A percentile compares a stretch with the other conserved stretches of the same genome.
phyloP scores from a whole-genome alignment of 208 protist species.

The Trichomonas tenax region DNA sequence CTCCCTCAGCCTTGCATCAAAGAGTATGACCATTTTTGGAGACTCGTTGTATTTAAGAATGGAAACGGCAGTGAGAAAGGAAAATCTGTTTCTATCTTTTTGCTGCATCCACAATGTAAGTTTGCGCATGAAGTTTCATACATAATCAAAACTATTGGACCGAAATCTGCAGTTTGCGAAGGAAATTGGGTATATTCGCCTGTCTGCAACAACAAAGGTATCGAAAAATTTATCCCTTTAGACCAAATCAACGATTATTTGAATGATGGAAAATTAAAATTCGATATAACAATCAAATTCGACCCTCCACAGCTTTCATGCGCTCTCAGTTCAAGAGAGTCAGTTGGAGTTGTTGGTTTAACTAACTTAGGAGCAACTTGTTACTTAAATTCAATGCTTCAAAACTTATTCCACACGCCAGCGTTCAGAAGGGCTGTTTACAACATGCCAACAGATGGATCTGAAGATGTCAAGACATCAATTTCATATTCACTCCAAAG shows the following conservation, averaged over 20 bases:
- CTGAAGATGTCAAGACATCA: neutral
- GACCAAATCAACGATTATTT: neutral
- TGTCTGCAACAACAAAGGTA: neutral
- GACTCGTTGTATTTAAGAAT: neutral
- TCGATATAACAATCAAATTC: neutral
- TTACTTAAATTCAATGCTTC: neutral
- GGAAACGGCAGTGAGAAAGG: neutral
- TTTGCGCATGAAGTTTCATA: neutral
- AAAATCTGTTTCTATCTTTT: neutral
- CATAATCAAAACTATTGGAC: neutral
- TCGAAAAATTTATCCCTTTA: neutral
- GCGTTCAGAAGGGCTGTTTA: neutral
- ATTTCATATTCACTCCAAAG: neutral
- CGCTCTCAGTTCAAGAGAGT: neutral
- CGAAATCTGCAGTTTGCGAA: neutral
- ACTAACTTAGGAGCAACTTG: neutral
- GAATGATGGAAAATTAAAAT: neutral
- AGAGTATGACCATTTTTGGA: neutral
- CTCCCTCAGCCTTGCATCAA: neutral
- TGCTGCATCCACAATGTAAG: neutral
- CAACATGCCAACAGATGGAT: neutral
- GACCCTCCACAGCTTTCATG: neutral
- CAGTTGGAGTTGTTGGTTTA: neutral
- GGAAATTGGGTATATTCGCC: neutral
- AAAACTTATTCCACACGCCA: neutral